phyloP scores from a whole-genome alignment of 768 basidiomycete species.

The Cyathus striatus region DNA sequence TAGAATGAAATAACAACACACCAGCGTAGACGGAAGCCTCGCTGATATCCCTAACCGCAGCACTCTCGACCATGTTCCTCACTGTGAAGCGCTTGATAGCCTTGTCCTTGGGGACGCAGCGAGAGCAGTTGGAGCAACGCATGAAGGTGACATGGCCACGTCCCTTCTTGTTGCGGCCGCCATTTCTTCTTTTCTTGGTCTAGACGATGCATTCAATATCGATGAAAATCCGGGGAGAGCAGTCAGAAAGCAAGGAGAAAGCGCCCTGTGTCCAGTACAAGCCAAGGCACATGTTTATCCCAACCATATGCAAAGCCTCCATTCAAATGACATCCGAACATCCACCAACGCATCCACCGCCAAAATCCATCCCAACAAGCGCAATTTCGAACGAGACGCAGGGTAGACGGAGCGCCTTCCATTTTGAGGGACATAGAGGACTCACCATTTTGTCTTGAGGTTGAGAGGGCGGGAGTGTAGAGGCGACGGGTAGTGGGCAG shows the following conservation, averaged over 20 bases:
- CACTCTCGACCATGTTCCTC: conserved; percentile 99
- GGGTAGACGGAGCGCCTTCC: neutral
- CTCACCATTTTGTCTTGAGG: conserved; percentile 27
- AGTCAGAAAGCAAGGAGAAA: conserved; percentile 2
- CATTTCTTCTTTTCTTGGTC: conserved; percentile 99
- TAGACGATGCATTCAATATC: conserved; percentile 26
- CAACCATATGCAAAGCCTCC: conserved; percentile 7
- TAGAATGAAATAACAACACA: too few relatives aligned
- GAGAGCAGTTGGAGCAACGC: conserved; percentile 99
- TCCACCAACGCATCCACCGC: conserved; percentile 31
- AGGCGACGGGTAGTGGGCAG: conserved; percentile 29
- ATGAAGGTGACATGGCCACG: conserved; percentile 94
- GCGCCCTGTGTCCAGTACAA: too few relatives aligned
- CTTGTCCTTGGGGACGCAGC: conserved; percentile 98
- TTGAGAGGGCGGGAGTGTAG: conserved; percentile 24
- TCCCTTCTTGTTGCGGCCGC: conserved; percentile 98
- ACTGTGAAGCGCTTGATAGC: conserved; percentile 99
- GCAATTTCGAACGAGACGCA: conserved; percentile 5
- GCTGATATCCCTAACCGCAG: conserved; percentile 94
- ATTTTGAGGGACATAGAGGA: conserved; percentile 4
- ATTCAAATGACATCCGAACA: conserved; percentile 34
- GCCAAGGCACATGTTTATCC: too few relatives aligned
- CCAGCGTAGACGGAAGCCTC: conserved; percentile 93
- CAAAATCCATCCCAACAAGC: conserved; percentile 14
- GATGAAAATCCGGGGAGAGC: conserved; percentile 4